Evolutionary conservation across 2,329 filamentous ascomycete genomes (phyloP).

Genomic region (Aspergillus fumigatus): DNA sequence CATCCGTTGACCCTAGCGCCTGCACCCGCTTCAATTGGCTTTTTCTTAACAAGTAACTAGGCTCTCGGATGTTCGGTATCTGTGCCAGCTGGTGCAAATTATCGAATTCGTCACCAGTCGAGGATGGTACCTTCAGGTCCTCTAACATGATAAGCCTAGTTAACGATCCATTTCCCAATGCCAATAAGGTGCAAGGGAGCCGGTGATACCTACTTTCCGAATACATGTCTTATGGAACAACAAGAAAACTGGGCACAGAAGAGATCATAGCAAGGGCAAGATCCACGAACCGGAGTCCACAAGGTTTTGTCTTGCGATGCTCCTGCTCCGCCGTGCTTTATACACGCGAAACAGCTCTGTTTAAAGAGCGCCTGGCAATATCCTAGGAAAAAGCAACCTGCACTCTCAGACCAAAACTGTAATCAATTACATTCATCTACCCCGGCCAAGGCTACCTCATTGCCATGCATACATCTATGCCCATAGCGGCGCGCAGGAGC

Average conservation of each 20-base stretch:
- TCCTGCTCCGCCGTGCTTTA: conserved; percentile 6
- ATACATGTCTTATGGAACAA: conserved; percentile 7
- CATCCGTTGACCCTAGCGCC: conserved; percentile 18
- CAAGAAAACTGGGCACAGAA: conserved; percentile 2
- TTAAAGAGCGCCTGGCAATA: background rate
- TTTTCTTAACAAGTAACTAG: background rate
- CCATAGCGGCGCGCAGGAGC: conserved; percentile 9
- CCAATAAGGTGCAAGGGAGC: conserved; percentile 8
- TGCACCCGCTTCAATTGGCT: conserved; percentile 9
- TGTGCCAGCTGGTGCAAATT: background rate
- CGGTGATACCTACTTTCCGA: conserved; percentile 9
- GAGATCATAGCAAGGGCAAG: conserved; percentile 3
- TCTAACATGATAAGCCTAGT: background rate
- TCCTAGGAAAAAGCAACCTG: conserved; percentile 1
- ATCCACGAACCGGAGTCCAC: conserved; percentile 13
- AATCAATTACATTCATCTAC: conserved; percentile 4
- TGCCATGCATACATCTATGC: conserved; percentile 15
- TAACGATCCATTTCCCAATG: background rate
- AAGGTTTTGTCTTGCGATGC: conserved; percentile 5
- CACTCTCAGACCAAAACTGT: conserved; percentile 4
- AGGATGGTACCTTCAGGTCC: background rate
- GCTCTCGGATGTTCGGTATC: background rate
- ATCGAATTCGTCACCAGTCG: background rate
- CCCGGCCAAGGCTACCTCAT: conserved; percentile 10
- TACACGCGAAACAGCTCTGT: conserved; percentile 3